Base-by-base conservation (phyloP, 2,329 filamentous ascomycete species). In the Penicillium expansum region DNA sequence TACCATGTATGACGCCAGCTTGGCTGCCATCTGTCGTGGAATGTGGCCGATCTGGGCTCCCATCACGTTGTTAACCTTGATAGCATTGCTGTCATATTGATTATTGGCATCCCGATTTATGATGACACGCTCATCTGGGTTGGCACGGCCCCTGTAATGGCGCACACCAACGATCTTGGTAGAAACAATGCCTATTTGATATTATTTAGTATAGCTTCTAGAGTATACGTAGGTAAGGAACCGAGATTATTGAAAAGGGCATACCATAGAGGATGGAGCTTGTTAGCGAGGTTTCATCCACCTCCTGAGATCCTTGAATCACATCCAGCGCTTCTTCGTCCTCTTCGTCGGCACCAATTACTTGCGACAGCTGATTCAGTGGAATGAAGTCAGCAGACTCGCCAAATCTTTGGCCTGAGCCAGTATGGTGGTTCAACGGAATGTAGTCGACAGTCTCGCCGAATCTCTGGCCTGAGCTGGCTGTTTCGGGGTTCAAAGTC, bases 1-100 rank as follows among this genome's bases (percentile, higher is more conserved):
- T 72, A 88, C 86, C 69, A 95, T 80, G 68, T 90, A 91, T 2
- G 82, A 83, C 0, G 90, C 86, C 52, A 96, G 76, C 71, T 89
- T 93, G n/a, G 79, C 76, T 0, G 86, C 90, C 22, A 91, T 68
- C 1, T 75, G 79, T 13, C 84, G 80, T 7, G 89, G 88, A 39
- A 96, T 79, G 72, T 96, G 91, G 0, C 91, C 91, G 64, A 96
- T 90, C 67, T 95, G 91, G 8, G 74, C 71, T 16, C 85, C 83
- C 67, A 89, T 82, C 14, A 92, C 89, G 71, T 94, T 95, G 65
- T 89, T 82, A 1, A 95, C 84, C 5, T 85, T 83, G 56, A 95
- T 91, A 0, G 91, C 91, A 74, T 94, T 94, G 6, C 64, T 61
- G 68, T 94, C 90, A 68, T 88, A 90, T 63, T 75, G 78, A 66